Evolutionary conservation across 202 grass and related monocot genomes (phyloP).

Genomic region (Bolboschoenoplectus hybrid): DNA sequence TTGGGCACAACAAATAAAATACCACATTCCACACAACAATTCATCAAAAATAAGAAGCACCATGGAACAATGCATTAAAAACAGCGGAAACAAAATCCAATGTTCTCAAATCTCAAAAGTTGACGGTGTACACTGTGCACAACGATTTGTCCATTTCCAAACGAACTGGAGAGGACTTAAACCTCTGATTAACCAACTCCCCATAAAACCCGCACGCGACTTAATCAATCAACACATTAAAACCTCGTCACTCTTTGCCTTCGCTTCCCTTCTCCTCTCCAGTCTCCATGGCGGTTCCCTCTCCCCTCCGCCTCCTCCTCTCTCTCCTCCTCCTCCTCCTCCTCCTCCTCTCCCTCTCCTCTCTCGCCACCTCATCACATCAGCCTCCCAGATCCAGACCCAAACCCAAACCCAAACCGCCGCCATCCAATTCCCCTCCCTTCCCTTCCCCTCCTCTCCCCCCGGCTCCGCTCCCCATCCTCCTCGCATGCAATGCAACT

Average conservation of each 20-base stretch:
- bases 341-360: constrained; percentile 42
- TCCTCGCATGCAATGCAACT: constrained; percentile 80
- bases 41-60: no score
- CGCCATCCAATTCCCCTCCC: constrained; percentile 3
- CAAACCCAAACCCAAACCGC: neutral
- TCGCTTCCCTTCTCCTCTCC: neutral
- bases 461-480: constrained; percentile 50
- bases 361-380: constrained; percentile 39
- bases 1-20: no score
- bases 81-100: no score
- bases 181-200: neutral
- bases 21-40: no score
- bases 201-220: constrained; percentile 7
- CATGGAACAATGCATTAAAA: no score
- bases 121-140: neutral
- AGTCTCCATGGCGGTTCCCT: constrained; percentile 30
- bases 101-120: neutral
- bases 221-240: neutral
- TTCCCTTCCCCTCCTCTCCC: constrained; percentile 36
- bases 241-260: neutral
- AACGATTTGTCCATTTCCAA: neutral
- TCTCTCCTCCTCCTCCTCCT: neutral
- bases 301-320: neutral
- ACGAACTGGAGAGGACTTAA: neutral
- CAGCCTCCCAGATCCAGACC: constrained; percentile 16